These are phyloP conservation scores for Tolypocladium album DNA, from an alignment of 2,329 filamentous ascomycete genomes.

Conservation along the genomic window DNA sequence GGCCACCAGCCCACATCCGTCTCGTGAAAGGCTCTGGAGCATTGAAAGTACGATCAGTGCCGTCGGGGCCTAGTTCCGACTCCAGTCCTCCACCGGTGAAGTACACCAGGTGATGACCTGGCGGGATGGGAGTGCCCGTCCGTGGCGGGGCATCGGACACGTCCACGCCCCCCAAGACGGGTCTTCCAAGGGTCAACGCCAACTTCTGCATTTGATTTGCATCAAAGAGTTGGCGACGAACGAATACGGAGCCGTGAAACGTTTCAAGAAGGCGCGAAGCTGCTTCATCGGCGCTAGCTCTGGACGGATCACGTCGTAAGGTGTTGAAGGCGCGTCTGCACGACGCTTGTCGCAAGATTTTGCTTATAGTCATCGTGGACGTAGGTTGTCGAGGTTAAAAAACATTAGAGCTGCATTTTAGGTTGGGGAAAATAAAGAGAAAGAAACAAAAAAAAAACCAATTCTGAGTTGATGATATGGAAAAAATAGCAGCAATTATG, in stretches of 20 bases:
- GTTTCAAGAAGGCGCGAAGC: constrained; percentile 19
- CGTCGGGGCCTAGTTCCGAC: constrained; percentile 43
- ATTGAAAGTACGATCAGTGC: constrained; percentile 51
- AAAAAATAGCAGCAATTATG: too few species aligned
- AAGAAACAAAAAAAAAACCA: too few species aligned
- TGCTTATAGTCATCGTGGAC: background rate
- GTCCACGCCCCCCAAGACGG: constrained; percentile 26
- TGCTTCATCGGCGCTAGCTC: constrained; percentile 15
- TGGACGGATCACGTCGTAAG: constrained; percentile 2
- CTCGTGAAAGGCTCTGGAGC: constrained; percentile 48
- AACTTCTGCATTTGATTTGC: constrained; percentile 54
- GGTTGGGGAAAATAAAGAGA: too few species aligned
- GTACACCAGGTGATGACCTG: constrained; percentile 52
- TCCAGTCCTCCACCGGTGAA: constrained; percentile 50
- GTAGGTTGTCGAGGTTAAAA: background rate
- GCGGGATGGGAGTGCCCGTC: constrained; percentile 38
- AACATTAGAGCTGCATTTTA: too few species aligned
- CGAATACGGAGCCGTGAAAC: constrained; percentile 15
- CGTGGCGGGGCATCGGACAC: constrained; percentile 25
- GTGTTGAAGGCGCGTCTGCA: constrained; percentile 5
- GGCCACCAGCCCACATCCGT: constrained; percentile 58
- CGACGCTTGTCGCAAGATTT: background rate
- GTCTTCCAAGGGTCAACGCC: constrained; percentile 43
- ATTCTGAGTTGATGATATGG: too few species aligned
- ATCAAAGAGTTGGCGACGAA: constrained; percentile 41